phyloP scores from a whole-genome alignment of 2,329 filamentous ascomycete species.

The Beauveria varroae region DNA sequence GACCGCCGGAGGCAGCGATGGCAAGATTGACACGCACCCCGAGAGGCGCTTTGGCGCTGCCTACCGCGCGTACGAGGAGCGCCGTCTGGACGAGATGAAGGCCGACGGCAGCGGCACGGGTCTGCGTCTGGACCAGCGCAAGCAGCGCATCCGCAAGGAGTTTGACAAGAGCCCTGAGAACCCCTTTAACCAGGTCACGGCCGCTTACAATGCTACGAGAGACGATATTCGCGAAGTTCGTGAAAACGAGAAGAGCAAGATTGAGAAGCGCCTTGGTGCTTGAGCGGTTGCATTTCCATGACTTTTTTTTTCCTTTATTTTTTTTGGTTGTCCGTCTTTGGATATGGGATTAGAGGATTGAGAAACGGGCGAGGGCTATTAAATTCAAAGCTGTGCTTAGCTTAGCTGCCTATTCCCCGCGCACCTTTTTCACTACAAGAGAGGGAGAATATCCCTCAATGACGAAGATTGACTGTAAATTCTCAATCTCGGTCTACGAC shows the following conservation, averaged over 20 bases:
- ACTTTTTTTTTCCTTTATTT: neutral
- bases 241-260: slow-evolving; percentile 61
- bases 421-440: neutral
- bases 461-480: neutral
- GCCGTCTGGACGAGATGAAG: slow-evolving; percentile 77
- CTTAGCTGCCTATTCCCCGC: neutral
- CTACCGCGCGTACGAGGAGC: slow-evolving; percentile 73
- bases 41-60: slow-evolving; percentile 84
- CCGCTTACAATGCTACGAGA: slow-evolving; percentile 67
- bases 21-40: slow-evolving; percentile 80
- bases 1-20: slow-evolving; percentile 41
- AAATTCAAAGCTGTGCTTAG: neutral
- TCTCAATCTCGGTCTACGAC: slow-evolving; percentile 3
- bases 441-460: neutral
- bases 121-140: slow-evolving; percentile 73
- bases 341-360: neutral
- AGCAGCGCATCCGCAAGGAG: slow-evolving; percentile 79
- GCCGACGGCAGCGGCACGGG: slow-evolving; percentile 65
- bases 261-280: slow-evolving; percentile 59
- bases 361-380: neutral
- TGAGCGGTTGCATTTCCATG: slow-evolving; percentile 11
- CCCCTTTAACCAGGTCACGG: slow-evolving; percentile 81
- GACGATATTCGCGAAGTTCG: slow-evolving; percentile 66
- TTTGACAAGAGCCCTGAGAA: slow-evolving; percentile 94
- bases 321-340: no score